Percentiles rank a stretch among this genome's conserved stretches.
phyloP scores from a whole-genome alignment of 257 asterid species.

The Solanum commersonii region DNA sequence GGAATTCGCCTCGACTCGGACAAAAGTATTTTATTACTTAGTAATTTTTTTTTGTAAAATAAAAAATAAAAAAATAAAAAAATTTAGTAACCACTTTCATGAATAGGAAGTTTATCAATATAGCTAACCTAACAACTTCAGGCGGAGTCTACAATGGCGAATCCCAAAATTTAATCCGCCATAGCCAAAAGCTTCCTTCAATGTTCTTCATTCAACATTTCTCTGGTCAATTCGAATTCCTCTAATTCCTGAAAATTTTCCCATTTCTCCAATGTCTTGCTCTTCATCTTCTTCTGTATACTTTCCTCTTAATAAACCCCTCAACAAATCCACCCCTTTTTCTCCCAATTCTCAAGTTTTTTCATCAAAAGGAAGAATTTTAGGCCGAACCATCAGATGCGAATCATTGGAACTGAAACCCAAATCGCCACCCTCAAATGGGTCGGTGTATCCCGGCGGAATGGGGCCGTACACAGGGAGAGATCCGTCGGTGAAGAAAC shows the following conservation, averaged over 20 bases:
- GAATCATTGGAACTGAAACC: slow-evolving; percentile 16
- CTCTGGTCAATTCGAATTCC: not conserved
- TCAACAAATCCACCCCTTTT: not conserved
- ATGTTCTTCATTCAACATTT: not conserved
- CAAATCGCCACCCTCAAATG: not conserved
- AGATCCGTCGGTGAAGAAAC: slow-evolving; percentile 75
- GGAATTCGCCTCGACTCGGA: not conserved
- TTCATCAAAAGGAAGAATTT: not conserved
- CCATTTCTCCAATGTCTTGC: not conserved
- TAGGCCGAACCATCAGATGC: slow-evolving; percentile 10
- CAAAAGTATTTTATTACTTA: too few species aligned
- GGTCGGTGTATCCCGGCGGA: slow-evolving; percentile 35
- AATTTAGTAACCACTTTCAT: not conserved
- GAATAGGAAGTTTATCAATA: not conserved
- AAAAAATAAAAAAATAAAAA: too few species aligned
- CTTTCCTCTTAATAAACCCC: not conserved
- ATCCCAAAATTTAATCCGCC: not conserved
- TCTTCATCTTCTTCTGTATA: not conserved
- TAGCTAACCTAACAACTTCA: not conserved
- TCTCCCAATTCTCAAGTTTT: not conserved
- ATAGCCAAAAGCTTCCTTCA: not conserved
- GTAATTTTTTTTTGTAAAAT: not conserved
- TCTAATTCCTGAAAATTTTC: not conserved
- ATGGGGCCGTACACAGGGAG: slow-evolving; percentile 73
- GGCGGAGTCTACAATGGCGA: not conserved